Evolutionary conservation across 495 filamentous ascomycete species (phyloP), one percentile per base, ranked within the genome.

Genomic region (Podospora sp.): DNA sequence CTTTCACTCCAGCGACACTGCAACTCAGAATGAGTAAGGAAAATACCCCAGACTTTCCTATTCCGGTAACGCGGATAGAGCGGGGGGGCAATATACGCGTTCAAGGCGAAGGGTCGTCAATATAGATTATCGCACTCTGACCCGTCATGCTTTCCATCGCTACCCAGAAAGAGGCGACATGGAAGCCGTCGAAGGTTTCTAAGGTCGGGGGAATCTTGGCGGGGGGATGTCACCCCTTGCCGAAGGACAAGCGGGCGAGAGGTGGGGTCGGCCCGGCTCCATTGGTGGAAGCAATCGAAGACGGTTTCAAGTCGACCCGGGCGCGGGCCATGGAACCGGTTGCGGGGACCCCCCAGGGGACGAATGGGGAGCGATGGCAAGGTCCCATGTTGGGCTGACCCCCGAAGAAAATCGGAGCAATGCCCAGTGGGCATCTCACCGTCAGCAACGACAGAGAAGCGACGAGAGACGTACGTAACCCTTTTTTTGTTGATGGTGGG

Each of bases 141-240:
- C 63, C n/a, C 49, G 46, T 68, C 62, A 71, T 71, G 65, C 66
- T 53, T n/a, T 61, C 56, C 46, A 65, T 65, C 61, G 69, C 58
- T 65, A 67, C 60, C 56, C 62, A 49, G 49, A 27, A 51, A n/a
- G 22, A 67, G n/a, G 36, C 46, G 53, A 53, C n/a, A 36, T 67
- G 26, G 65, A 53, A 62, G 0, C 8, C 50, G 49, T 70, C 12
- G 65, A 60, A 63, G 36, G 11, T 67, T 33, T 60, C 40, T 57
- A 62, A 65, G 6, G 24, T 46, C 25, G 20, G 50, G 20, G 50
- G 20, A 24, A 57, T 56, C 36, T 35, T 62, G 29, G 58, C 36
- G 35, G 33, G 40, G 9, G 5, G n/a, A n/a, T n/a, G n/a, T n/a
- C n/a, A n/a, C n/a, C n/a, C n/a, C n/a, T n/a, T n/a, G n/a, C n/a